Percentiles rank a stretch among this genome's conserved stretches.
Conservation (phyloP, 225 moss, liverwort and hornwort species). For the Pseudisothecium myosuroides region DNA sequence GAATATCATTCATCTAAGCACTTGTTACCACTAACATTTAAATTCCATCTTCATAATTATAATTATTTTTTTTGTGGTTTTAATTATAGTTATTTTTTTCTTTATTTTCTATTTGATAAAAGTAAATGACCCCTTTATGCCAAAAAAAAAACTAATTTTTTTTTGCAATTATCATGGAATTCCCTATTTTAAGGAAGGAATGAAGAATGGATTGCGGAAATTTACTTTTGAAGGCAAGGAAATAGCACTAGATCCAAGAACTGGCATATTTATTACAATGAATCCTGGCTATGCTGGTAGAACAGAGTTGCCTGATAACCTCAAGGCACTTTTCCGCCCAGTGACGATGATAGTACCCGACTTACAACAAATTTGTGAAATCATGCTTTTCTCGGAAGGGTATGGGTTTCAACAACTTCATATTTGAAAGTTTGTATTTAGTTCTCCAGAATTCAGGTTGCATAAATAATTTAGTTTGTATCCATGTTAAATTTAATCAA, state of each 20-base stretch:
- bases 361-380: slow-evolving; percentile 74
- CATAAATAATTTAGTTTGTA: no score
- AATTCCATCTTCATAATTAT: neutral
- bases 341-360: slow-evolving; percentile 90
- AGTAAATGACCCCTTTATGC: no score
- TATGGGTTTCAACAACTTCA: neutral
- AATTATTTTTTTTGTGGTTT: neutral
- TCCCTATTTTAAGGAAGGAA: slow-evolving; percentile 35
- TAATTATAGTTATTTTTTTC: neutral
- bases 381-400: slow-evolving; percentile 89
- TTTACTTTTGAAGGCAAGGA: slow-evolving; percentile 84
- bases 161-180: neutral
- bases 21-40: neutral
- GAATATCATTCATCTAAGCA: neutral
- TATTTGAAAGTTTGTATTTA: neutral
- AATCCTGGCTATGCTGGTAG: slow-evolving; percentile 86
- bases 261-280: slow-evolving; percentile 82
- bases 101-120: neutral
- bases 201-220: slow-evolving; percentile 58
- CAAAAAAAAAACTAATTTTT: neutral
- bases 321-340: slow-evolving; percentile 71
- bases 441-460: neutral
- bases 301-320: slow-evolving; percentile 75
- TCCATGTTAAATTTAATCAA: no score
- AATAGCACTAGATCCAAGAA: slow-evolving; percentile 52